Conservation (phyloP, 371 early-diverging fungal genomes). For the Batkoa obscura region DNA sequence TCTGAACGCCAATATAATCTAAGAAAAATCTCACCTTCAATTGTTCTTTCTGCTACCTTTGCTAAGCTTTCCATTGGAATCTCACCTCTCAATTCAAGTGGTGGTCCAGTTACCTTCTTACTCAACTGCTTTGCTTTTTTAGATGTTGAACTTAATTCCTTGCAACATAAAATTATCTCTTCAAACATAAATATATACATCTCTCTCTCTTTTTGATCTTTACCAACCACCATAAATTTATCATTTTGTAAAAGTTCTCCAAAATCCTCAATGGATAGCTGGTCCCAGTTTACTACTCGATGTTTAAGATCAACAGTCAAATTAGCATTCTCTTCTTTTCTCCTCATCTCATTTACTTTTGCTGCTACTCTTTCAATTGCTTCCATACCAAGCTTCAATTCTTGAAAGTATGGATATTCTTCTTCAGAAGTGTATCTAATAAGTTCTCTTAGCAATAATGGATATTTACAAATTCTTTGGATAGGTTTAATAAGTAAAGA, state of each 20-base stretch:
- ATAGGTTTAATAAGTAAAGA: constrained; percentile 90
- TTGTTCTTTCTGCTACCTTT: constrained; percentile 48
- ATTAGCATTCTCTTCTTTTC: constrained; percentile 66
- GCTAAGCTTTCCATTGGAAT: constrained; percentile 57
- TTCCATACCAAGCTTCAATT: constrained; percentile 54
- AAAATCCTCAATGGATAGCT: constrained; percentile 42
- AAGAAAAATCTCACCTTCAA: constrained; percentile 31
- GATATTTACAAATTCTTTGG: constrained; percentile 94
- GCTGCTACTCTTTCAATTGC: constrained; percentile 76
- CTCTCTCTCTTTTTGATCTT: constrained; percentile 48
- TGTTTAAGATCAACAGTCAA: constrained; percentile 58
- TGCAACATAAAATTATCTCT: constrained; percentile 69
- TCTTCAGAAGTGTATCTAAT: constrained; percentile 16
- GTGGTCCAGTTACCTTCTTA: constrained; percentile 21
- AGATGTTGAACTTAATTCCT: constrained; percentile 29
- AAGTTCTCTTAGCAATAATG: constrained; percentile 47
- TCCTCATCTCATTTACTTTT: constrained; percentile 76
- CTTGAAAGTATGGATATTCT: constrained; percentile 44
- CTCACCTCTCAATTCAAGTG: constrained; percentile 54
- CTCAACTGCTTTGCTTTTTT: constrained; percentile 13
- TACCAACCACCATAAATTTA: constrained; percentile 51
- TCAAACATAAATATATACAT: constrained; percentile 76
- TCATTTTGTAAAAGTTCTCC: constrained; percentile 69
- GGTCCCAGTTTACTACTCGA: constrained; percentile 71
- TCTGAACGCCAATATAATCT: constrained; percentile 52